Base-by-base conservation (phyloP, 2,329 filamentous ascomycete genomes). In the Beauveria rudraprayagi region DNA sequence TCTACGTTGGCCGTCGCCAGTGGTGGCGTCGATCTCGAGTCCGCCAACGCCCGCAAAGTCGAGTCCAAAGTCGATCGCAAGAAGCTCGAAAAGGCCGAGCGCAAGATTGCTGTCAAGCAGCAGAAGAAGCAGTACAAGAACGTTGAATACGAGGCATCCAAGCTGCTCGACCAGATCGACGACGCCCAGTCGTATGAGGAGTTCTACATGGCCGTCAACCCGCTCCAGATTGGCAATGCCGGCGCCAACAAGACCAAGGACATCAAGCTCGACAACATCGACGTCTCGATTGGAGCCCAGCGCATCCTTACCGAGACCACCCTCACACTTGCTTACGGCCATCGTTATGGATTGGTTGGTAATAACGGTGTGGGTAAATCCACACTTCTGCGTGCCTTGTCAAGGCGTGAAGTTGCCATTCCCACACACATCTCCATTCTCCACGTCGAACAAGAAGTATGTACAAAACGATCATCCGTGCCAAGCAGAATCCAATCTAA, bases 161-260 rank as follows among this genome's bases (percentile, higher is more conserved):
- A 87, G 67, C 80, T 99, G 66, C 85, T 99, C 66, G 88, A 95
- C 71, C 85, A 91, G 75, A 83, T 91, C 4, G 89, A 93, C 69
- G 84, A 88, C 69, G 80, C 92, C 14, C 88, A 96, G 80, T 95
- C 91, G 46, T 99, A 99, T 73, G 94, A 99, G 76, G 94, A 99
- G 73, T 97, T 99, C 78, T 99, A 96, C 83, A 97, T 99, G 94
- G 89, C 91, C 59, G 94, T 99, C 79, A 99, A 99, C 75, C 94
- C 94, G 63, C 83, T 99, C 65, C 93, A 97, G 72, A 70, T 97
- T 63, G 93, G 92, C 60, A 78, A 81, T 66, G 75, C 83, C 61
- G 83, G 87, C 37, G 78, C 89, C 63, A 84, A 85, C 67, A 99
- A 97, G 86, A 96, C 92, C 75, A 99, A 99, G 81, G 94, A 99